Base-by-base conservation (phyloP, 2,329 filamentous ascomycete species). In the Arthrobotrys megalospora region DNA sequence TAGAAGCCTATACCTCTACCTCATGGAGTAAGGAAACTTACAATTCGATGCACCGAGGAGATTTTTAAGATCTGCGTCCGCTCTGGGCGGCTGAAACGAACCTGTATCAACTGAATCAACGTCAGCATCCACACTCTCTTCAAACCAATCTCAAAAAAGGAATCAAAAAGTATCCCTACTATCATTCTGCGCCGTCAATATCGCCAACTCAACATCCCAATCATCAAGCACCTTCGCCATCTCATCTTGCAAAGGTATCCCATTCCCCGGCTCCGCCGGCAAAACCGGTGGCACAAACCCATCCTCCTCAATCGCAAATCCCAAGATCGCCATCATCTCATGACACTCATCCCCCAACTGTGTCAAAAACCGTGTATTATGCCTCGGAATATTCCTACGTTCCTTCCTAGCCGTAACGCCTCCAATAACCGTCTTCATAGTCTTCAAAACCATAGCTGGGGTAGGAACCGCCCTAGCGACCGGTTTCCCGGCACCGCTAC, bases 21-120 rank as follows among this genome's bases (percentile, higher is more conserved):
- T 11, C 8, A 7, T 5, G 10, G 1, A 14, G 24, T 45, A 6
- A 91, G 32, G 32, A 43, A 19, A 81, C 83, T 82, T 84, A 80
- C 83, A 84, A 45, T 80, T 80, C 66, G 80, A 78, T 47, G 60
- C 53, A 19, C 76, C 75, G 4, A 82, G 48, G 11, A 82, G 32
- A 41, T 76, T 80, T 68, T 80, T 80, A 8, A 81, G 71, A 8
- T 78, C 76, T 12, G 48, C 50, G 8, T 81, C 80, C n/a, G 80
- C 81, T 63, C 55, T 69, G 6, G 65, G 52, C 7, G 67, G 75
- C 36, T 32, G 34, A 43, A 63, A 63, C 2, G 19, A 6, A 41
- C 21, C 32, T 11, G 14, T 36, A 19, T 63, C 67, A 24, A 78
- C 75, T 78, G 34, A 71, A 55, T 16, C 64, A 77, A 41, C 63